These are phyloP conservation scores for Isoetes engelmannii DNA, from an alignment of 83 land plant species.

Conservation along the genomic window DNA sequence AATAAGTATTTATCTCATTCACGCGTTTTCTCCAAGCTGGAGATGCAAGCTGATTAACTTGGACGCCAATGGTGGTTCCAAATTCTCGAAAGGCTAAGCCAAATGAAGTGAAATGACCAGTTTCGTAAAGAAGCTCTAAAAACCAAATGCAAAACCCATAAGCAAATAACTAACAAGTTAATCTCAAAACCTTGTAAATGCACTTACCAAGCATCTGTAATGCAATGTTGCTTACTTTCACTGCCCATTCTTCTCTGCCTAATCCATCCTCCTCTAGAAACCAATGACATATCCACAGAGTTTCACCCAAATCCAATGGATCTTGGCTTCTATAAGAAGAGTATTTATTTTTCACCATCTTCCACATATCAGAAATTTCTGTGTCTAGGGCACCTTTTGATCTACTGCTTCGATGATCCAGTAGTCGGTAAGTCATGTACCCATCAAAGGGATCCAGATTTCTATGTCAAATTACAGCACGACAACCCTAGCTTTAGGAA, in stretches of 20 bases:
- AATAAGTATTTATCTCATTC: too few relatives aligned
- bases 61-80: slow-evolving; percentile 5
- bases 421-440: slow-evolving; percentile 3
- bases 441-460: slow-evolving; percentile 12
- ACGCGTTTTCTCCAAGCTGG: too few relatives aligned
- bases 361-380: slow-evolving; percentile 1
- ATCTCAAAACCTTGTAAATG: too few relatives aligned
- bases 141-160: not conserved
- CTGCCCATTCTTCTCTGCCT: too few relatives aligned
- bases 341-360: slow-evolving; percentile 4
- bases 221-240: too few relatives aligned
- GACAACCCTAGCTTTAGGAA: too few relatives aligned
- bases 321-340: not conserved
- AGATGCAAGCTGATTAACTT: slow-evolving; percentile 6
- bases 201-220: too few relatives aligned
- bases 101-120: not conserved
- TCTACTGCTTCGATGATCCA: not conserved
- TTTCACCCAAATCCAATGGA: slow-evolving; percentile 9
- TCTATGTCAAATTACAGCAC: not conserved
- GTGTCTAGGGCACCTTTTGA: not conserved
- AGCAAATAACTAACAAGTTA: too few relatives aligned
- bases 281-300: slow-evolving; percentile 2
- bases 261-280: not conserved
- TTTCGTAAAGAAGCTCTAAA: not conserved
- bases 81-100: slow-evolving; percentile 11